Base-by-base conservation (phyloP, 345 rosid species). In the Geranium brycei region DNA sequence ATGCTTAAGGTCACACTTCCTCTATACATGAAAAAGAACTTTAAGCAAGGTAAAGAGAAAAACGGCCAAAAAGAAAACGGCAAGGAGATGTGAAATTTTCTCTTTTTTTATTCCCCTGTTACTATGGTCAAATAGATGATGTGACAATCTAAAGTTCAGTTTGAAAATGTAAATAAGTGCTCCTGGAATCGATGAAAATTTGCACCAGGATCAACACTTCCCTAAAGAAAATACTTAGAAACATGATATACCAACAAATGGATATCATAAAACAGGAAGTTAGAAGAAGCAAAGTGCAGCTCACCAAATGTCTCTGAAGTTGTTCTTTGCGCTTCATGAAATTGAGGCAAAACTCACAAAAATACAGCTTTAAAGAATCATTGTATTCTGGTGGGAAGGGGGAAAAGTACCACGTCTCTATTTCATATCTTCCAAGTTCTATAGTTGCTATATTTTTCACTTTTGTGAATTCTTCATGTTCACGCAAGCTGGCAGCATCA, bases 341-440 rank as follows among this genome's bases (percentile, higher is more conserved):
- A 77, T 85, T 95, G 67, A 95, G 86, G 78, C 99, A 91, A 76
- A 95, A 95, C 81, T 95, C 99, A 84, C 99, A 95, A 76, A 95
- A 95, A 82, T 77, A 95, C 68, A 95, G 87, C 96, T 88, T 91
- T 77, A 85, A 73, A 14, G 82, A 90, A 68, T 95, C 99, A 78
- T 84, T 95, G 78, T 90, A 95, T 70, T 95, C 99, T 30, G 99
- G 96, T 4, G 96, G 99, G 72, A 95, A 95, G 8, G 99, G 99
- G 30, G 99, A 95, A 82, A 95, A 95, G 79, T 95, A 95, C 99
- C 99, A 95, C 3, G 99, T 95, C 82, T 95, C 99, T 51, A 95
- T 95, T 78, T 95, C 99, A 67, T 95, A 95, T 72, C 95, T 87
- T 73, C 99, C 99, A 72, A 95, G 97, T 76, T 91, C 99, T 64